A percentile compares a stretch with the other conserved stretches of the same genome.
These are phyloP conservation scores for Alternaria metachromatica DNA, from an alignment of 2,329 filamentous ascomycete genomes.

Conservation along the genomic window DNA sequence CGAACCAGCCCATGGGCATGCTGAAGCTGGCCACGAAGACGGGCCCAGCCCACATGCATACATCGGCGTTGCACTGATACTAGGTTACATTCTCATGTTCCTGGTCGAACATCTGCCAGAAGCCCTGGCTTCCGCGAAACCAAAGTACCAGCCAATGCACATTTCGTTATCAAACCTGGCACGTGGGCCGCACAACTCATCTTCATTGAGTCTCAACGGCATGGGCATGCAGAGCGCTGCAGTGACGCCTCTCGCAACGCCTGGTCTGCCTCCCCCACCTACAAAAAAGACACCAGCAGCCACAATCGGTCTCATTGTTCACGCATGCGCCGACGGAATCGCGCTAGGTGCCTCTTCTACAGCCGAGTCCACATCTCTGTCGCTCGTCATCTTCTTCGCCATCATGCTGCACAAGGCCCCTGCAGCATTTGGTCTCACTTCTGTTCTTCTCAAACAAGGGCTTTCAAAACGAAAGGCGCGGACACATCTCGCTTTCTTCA, in stretches of 20 bases:
- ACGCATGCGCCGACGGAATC: conserved; percentile 93
- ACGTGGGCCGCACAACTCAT: conserved; percentile 54
- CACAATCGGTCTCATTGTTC: conserved; percentile 93
- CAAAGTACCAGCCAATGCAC: conserved; percentile 74
- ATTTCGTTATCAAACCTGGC: conserved; percentile 87
- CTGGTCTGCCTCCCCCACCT: conserved; percentile 45
- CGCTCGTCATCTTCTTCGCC: conserved; percentile 91
- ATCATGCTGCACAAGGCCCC: conserved; percentile 98
- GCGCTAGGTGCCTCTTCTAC: conserved; percentile 85
- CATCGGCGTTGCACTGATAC: conserved; percentile 84
- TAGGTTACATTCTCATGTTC: conserved; percentile 96
- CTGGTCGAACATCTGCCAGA: conserved; percentile 71
- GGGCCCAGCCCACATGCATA: conserved; percentile 67
- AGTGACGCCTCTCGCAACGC: conserved; percentile 38
- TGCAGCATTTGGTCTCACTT: conserved; percentile 92
- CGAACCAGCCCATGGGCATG: conserved; percentile 54
- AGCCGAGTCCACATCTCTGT: conserved; percentile 68
- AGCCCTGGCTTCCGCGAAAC: conserved; percentile 57
- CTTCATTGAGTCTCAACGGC: conserved; percentile 43
- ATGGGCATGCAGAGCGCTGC: conserved; percentile 34
- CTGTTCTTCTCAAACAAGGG: conserved; percentile 87
- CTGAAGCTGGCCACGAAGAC: conserved; percentile 51
- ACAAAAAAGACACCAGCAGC: conserved; percentile 52
- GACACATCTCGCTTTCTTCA: conserved; percentile 88
- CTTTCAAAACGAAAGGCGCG: conserved; percentile 84